Percentiles rank a stretch among this genome's conserved stretches.
These are phyloP conservation scores for Osmozyma mogii DNA, from an alignment of 805 yeast genomes.

Conservation along the genomic window DNA sequence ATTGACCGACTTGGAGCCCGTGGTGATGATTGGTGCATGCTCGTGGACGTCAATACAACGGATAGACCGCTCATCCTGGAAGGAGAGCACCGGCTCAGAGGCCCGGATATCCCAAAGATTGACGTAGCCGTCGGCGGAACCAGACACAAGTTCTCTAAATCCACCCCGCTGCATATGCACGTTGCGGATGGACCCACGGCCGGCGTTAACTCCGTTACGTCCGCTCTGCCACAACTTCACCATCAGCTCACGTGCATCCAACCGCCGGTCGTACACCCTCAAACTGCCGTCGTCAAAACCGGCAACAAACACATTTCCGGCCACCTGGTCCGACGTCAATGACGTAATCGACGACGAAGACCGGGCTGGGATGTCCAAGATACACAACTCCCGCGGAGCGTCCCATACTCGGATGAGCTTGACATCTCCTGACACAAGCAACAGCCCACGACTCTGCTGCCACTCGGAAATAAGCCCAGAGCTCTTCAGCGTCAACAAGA, in stretches of 20 bases:
- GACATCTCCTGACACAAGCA: conserved; percentile 91
- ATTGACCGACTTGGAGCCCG: conserved; percentile 74
- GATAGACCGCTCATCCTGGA: conserved; percentile 40
- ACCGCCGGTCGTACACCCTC: conserved; percentile 83
- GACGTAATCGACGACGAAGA: conserved; percentile 84
- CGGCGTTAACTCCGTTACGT: conserved; percentile 13
- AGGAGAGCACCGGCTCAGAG: conserved; percentile 61
- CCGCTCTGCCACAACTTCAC: conserved; percentile 64
- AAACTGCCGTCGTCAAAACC: conserved; percentile 90
- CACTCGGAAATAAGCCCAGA: conserved; percentile 86
- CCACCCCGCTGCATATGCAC: conserved; percentile 98
- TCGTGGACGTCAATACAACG: conserved; percentile 82
- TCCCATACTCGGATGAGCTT: conserved; percentile 92
- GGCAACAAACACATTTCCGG: conserved; percentile 82
- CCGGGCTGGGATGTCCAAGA: conserved; percentile 83
- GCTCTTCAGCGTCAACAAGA: conserved; percentile 70
- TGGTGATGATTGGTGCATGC: conserved; percentile 90
- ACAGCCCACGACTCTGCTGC: conserved; percentile 93
- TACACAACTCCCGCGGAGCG: conserved; percentile 85
- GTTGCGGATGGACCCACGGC: conserved; percentile 55
- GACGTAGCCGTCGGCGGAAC: conserved; percentile 72
- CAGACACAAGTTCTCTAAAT: conserved; percentile 78
- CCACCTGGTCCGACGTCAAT: conserved; percentile 89
- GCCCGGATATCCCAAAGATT: conserved; percentile 86
- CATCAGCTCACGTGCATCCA: conserved; percentile 80